A percentile compares a stretch with the other conserved stretches of the same genome.
Conservation (phyloP, 2,329 filamentous ascomycete genomes). For the Aspergillus proliferans region DNA sequence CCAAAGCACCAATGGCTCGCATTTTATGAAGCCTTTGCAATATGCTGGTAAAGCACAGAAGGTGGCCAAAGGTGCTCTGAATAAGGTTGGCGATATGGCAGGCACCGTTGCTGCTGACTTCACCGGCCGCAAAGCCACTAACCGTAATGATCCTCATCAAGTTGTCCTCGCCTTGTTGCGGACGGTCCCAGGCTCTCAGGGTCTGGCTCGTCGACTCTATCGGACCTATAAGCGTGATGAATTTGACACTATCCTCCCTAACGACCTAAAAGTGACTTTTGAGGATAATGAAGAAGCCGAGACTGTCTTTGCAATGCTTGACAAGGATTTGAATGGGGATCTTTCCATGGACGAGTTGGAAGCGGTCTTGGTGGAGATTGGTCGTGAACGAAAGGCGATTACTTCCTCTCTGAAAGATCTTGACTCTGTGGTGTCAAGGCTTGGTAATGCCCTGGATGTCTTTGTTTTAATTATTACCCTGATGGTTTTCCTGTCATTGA, state of each 20-base stretch:
- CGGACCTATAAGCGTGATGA: constrained; percentile 73
- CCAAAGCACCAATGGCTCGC: constrained; percentile 52
- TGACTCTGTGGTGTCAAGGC: constrained; percentile 84
- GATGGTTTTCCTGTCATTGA: constrained; percentile 80
- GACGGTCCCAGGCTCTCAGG: constrained; percentile 67
- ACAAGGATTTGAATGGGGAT: constrained; percentile 94
- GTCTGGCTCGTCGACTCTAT: constrained; percentile 80
- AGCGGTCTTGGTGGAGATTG: constrained; percentile 87
- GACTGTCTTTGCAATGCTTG: constrained; percentile 84
- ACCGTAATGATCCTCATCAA: constrained; percentile 72
- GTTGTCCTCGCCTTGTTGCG: constrained; percentile 73
- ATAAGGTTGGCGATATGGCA: constrained; percentile 77
- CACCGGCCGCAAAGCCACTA: constrained; percentile 64
- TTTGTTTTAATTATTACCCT: constrained; percentile 74
- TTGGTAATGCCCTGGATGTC: constrained; percentile 83
- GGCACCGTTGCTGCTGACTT: constrained; percentile 86
- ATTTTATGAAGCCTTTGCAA: constrained; percentile 66
- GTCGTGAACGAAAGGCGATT: constrained; percentile 89
- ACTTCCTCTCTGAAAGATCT: constrained; percentile 90
- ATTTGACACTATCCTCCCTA: constrained; percentile 67
- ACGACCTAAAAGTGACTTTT: constrained; percentile 74
- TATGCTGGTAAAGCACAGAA: constrained; percentile 45
- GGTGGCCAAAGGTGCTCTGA: constrained; percentile 68
- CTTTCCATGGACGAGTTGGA: constrained; percentile 94
- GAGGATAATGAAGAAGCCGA: constrained; percentile 78